Evolutionary conservation across 2,329 filamentous ascomycete genomes (phyloP).

Genomic region (Trichoderma aggressivum): DNA sequence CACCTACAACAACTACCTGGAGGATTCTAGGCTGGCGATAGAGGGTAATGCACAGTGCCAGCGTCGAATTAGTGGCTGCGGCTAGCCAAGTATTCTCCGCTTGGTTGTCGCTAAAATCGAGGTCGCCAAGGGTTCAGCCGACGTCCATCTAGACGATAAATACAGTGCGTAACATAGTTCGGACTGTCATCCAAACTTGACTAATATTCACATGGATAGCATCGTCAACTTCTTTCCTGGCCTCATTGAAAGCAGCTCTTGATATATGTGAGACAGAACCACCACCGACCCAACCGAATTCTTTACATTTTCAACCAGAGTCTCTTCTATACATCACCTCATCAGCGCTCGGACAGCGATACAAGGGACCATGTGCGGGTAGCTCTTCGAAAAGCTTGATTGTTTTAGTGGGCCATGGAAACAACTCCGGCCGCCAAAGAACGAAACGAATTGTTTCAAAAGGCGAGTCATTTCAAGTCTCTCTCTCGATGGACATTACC

Average conservation of each 20-base stretch:
- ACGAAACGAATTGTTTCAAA: constrained; percentile 38
- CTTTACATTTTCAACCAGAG: neutral
- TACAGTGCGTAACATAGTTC: neutral
- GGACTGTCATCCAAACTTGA: neutral
- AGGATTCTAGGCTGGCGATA: neutral
- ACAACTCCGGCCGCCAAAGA: constrained; percentile 17
- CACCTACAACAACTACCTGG: too few relatives aligned
- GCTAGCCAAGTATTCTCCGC: neutral
- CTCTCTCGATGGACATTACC: too few relatives aligned
- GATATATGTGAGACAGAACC: neutral
- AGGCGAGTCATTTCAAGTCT: constrained; percentile 32
- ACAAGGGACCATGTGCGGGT: constrained; percentile 8
- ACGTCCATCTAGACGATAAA: neutral
- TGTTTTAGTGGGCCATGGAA: constrained; percentile 22
- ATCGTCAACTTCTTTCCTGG: neutral
- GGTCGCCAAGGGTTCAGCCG: neutral
- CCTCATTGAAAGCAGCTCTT: neutral
- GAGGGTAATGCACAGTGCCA: neutral
- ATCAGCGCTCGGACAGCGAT: neutral
- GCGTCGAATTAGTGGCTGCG: neutral
- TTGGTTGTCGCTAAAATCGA: neutral
- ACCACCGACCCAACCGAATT: neutral
- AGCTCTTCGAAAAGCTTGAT: constrained; percentile 11
- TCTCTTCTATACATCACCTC: neutral
- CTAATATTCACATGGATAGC: neutral